Conservation (phyloP, 2,329 filamentous ascomycete species). For the Ophiocordyceps australis region DNA sequence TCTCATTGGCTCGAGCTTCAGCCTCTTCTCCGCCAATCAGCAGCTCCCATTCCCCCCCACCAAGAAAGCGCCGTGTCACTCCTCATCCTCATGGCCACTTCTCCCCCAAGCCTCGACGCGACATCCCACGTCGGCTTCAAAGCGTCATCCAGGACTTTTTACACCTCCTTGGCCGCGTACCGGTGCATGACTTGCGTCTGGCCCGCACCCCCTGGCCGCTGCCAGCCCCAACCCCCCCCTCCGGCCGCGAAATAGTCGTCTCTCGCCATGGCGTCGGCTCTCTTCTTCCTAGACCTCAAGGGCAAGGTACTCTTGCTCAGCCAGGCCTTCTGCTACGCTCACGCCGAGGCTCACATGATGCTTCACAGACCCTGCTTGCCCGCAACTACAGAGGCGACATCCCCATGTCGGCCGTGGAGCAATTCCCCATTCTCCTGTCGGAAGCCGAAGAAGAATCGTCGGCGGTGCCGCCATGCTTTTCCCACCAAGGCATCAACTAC, state of each 20-base stretch:
- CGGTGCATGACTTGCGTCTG: no score
- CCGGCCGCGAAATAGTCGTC: conserved; percentile 2
- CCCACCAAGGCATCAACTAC: conserved; percentile 97
- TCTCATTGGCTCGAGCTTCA: no score
- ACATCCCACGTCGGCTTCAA: no score
- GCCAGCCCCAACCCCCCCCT: conserved; percentile 5
- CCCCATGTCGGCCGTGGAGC: conserved; percentile 97
- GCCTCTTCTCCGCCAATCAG: no score
- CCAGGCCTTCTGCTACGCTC: neutral
- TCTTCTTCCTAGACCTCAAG: conserved; percentile 99
- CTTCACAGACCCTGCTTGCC: conserved; percentile 72
- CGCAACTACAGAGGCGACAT: conserved; percentile 98
- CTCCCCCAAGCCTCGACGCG: no score
- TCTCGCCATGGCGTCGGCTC: conserved; percentile 73
- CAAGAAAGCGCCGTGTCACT: no score
- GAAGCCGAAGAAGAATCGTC: conserved; percentile 99
- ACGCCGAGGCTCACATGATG: conserved; percentile 5
- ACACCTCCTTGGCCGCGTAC: no score
- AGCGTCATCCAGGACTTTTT: no score
- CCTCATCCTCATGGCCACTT: no score
- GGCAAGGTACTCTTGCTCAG: conserved; percentile 57
- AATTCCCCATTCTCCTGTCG: conserved; percentile 87
- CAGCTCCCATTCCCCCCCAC: no score
- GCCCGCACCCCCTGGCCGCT: conserved; percentile 6
- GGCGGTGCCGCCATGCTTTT: conserved; percentile 93